Evolutionary conservation across 2,329 filamentous ascomycete genomes (phyloP), one percentile per base, ranked within the genome.

Genomic region (Aspergillus glaucus): DNA sequence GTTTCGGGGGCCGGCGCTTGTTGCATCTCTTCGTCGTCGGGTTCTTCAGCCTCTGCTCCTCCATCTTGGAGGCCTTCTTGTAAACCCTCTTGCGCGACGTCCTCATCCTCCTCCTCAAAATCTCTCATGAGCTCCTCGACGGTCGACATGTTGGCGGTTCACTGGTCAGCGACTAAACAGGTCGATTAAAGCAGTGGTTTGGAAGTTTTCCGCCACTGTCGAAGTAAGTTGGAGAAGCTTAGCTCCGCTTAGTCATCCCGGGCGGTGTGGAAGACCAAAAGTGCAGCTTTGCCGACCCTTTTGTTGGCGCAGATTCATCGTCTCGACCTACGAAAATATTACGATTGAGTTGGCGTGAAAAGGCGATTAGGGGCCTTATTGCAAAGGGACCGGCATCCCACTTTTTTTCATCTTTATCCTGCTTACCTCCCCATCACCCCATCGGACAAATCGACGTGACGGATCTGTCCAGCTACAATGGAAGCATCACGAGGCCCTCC

Each of bases 51-150:
- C 5, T 84, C 88, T 65, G 93, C 88, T 15, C 49, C 56, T 14
- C 41, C 41, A 12, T 40, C 37, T 40, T 40, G 37, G 5, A 43
- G 22, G 1, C 22, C 41, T 26, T 26, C 21, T 43, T 43, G 41
- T 9, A 30, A 14, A 9, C 26, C 41, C 19, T 43, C 41, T 30
- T 41, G 48, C 60, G 93, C 88, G 46, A 88, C 87, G 41, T 84
- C 89, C 5, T 86, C 88, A 63, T 94, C 88, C 24, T 64, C 62
- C 43, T 63, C 59, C 61, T 90, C 89, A 55, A 95, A 93, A 66
- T 95, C 89, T 63, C 93, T 88, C 59, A 97, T 78, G 9, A 98
- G 80, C 67, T 97, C 92, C 63, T 97, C 91, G 54, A 88, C 92
- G 41, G 89, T 94, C 67, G 92, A 89, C 90, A 96, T 94, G 14